These are phyloP conservation scores for Neurospora discreta DNA, from an alignment of 495 filamentous ascomycete species.

Conservation along the genomic window DNA sequence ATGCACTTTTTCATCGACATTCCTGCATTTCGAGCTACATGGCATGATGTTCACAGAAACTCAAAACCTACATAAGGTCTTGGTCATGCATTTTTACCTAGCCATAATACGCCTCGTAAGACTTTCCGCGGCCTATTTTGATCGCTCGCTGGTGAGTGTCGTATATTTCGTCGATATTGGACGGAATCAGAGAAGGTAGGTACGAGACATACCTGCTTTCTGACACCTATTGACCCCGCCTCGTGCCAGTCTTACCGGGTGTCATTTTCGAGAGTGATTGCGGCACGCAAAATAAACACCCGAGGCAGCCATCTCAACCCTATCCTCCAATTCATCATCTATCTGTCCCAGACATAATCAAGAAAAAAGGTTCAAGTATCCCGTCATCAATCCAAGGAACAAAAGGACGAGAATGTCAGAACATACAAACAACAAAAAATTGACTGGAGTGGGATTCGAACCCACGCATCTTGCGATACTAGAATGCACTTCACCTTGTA, in stretches of 20 bases:
- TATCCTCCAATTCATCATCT: not conserved
- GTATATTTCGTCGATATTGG: not conserved
- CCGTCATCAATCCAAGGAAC: not conserved
- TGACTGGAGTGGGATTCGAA: constrained; percentile 27
- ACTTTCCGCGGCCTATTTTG: not conserved
- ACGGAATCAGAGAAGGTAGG: not conserved
- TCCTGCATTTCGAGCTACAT: not conserved
- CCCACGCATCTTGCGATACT: constrained; percentile 25
- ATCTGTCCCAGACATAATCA: not conserved
- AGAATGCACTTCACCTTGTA: constrained; percentile 11
- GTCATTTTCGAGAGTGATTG: not conserved
- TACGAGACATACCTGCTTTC: not conserved
- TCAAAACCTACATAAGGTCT: not conserved
- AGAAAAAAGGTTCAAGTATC: not conserved
- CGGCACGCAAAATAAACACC: not conserved
- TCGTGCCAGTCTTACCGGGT: not conserved
- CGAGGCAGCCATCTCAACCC: not conserved
- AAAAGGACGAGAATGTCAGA: not conserved
- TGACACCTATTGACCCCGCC: not conserved
- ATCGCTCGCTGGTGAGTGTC: not conserved
- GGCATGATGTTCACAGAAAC: not conserved
- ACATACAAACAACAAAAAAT: constrained; percentile 3
- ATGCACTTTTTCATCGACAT: not conserved
- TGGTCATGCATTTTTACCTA: not conserved
- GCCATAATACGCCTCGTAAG: not conserved